Evolutionary conservation across 768 basidiomycete species (phyloP).

Genomic region (Neoboletus subvelutipes): DNA sequence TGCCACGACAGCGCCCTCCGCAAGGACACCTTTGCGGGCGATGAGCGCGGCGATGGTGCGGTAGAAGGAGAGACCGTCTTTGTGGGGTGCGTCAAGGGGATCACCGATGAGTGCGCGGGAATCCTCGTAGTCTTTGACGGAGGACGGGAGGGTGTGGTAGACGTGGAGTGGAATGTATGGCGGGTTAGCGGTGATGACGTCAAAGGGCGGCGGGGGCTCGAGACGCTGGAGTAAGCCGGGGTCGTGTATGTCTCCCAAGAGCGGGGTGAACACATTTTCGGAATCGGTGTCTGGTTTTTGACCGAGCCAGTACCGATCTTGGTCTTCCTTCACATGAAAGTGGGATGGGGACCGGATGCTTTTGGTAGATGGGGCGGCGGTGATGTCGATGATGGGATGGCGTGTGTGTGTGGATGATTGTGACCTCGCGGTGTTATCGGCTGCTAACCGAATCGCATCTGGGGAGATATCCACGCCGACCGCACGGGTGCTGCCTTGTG

Average conservation of each 20-base stretch:
- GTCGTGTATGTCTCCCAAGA: conserved; percentile 46
- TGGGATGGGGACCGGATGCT: neutral
- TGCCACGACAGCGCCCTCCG: conserved; percentile 55
- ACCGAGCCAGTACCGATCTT: neutral
- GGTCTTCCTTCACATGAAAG: neutral
- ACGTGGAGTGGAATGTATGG: conserved; percentile 78
- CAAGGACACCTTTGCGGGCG: conserved; percentile 50
- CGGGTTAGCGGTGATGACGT: conserved; percentile 82
- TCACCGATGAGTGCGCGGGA: conserved; percentile 79
- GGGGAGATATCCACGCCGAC: conserved; percentile 68
- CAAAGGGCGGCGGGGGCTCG: conserved; percentile 51
- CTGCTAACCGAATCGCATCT: conserved; percentile 52
- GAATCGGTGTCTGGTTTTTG: neutral
- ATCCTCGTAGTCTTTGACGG: conserved; percentile 81
- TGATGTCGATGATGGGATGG: conserved; percentile 7
- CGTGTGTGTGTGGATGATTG: neutral
- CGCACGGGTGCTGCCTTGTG: conserved; percentile 51
- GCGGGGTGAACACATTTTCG: conserved; percentile 35
- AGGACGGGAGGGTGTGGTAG: conserved; percentile 60
- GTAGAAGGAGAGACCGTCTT: conserved; percentile 67
- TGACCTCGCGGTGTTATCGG: conserved; percentile 41
- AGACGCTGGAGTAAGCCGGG: conserved; percentile 26
- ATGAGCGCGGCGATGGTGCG: conserved; percentile 66
- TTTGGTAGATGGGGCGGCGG: neutral
- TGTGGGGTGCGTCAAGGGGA: conserved; percentile 36